Conservation (phyloP, 805 yeast species). For the Torulaspora indica region DNA sequence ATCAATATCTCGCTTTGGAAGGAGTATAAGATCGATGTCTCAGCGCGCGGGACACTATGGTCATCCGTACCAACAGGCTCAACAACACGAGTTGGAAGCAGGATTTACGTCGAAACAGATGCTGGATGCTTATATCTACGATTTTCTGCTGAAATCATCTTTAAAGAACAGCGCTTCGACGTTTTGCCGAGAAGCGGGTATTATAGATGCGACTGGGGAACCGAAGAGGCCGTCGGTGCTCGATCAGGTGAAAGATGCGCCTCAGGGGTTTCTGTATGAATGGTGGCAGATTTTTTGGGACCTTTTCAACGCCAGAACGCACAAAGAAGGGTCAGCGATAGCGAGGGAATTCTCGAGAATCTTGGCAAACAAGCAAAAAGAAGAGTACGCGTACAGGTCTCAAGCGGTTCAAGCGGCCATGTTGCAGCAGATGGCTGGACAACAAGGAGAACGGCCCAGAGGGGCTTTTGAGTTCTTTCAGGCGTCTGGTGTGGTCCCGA, state of each 20-base stretch:
- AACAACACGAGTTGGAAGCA: conserved; percentile 8
- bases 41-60: not conserved
- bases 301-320: conserved; percentile 75
- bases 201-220: conserved; percentile 26
- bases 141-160: conserved; percentile 71
- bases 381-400: conserved; percentile 49
- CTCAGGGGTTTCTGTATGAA: conserved; percentile 80
- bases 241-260: conserved; percentile 54
- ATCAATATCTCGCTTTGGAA: not conserved
- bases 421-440: conserved; percentile 41
- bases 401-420: conserved; percentile 43
- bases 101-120: conserved; percentile 41
- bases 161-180: conserved; percentile 66
- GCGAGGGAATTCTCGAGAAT: conserved; percentile 71
- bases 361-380: conserved; percentile 54
- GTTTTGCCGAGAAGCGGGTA: conserved; percentile 72
- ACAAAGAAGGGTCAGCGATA: conserved; percentile 53
- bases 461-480: not conserved
- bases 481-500: not conserved
- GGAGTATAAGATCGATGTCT: not conserved
- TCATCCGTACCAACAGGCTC: not conserved
- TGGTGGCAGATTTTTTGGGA: conserved; percentile 99
- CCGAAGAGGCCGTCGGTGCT: conserved; percentile 9
- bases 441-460: conserved; percentile 36
- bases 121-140: conserved; percentile 80